phyloP scores from a whole-genome alignment of 192 early-diverging fungal species.

The Dimargaris xerosporica region DNA sequence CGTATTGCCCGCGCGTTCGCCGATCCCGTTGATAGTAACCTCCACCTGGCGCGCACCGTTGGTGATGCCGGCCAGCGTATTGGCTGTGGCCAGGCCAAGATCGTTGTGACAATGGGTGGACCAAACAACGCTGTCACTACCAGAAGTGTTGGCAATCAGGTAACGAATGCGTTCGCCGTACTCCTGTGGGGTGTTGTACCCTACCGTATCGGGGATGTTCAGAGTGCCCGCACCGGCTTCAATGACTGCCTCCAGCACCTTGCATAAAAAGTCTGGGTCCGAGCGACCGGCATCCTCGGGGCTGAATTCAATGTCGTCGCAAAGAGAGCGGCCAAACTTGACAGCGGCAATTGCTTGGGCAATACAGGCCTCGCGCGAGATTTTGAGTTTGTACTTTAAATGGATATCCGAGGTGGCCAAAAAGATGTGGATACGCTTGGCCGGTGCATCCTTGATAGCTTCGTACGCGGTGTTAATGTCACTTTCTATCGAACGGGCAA shows the following conservation, averaged over 20 bases:
- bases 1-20: slow-evolving; percentile 96
- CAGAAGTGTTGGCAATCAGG: slow-evolving; percentile 54
- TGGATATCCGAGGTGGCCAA: slow-evolving; percentile 96
- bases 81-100: slow-evolving; percentile 90
- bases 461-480: slow-evolving; percentile 86
- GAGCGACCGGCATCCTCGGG: slow-evolving; percentile 89
- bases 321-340: slow-evolving; percentile 56
- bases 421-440: slow-evolving; percentile 84
- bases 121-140: slow-evolving; percentile 56
- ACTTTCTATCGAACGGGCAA: slow-evolving; percentile 66
- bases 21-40: slow-evolving; percentile 95
- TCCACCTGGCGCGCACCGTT: slow-evolving; percentile 95
- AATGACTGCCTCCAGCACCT: slow-evolving; percentile 67
- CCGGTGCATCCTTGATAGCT: slow-evolving; percentile 72
- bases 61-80: slow-evolving; percentile 75
- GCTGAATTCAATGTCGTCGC: slow-evolving; percentile 84
- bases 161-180: slow-evolving; percentile 78
- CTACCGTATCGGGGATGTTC: slow-evolving; percentile 98
- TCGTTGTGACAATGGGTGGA: slow-evolving; percentile 99
- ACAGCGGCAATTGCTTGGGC: slow-evolving; percentile 67
- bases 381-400: slow-evolving; percentile 85
- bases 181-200: slow-evolving; percentile 83
- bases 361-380: slow-evolving; percentile 72
- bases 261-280: slow-evolving; percentile 77
- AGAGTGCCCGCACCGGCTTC: slow-evolving; percentile 85